Evolutionary conservation across 805 yeast genomes (phyloP), one percentile per base, ranked within the genome.

Genomic region (Candida nitratophila): DNA sequence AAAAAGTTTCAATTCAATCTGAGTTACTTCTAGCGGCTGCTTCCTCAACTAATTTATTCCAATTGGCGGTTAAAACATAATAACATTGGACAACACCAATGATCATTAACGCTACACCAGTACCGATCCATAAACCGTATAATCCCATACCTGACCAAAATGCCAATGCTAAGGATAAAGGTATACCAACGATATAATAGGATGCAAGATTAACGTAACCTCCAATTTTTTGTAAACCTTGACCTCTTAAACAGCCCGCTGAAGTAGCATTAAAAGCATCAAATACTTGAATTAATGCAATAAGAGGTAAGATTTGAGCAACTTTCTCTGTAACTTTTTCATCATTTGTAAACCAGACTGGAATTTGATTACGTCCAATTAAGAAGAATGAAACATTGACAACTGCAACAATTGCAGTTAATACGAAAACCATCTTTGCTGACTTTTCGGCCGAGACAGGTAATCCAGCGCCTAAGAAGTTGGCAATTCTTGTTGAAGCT

Each of bases 171-270:
- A 77, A 66, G 7, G 85, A 72, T 54, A 79, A 60, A 4, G 89
- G 89, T 16, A 82, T 63, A 12, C 86, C 87, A 29, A 82, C 59
- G 37, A 76, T 64, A 51, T 82, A 81, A 58, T 81, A 81, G 6
- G 82, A 67, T 30, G 77, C 46, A 49, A 81, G 59, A 47, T 78
- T 79, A 30, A 79, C 71, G 42, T 71, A 70, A 2, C 84, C 83
- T 0, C 84, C 83, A 32, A 81, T 72, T 52, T 71, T 74, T 37
- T 82, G 83, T 60, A 77, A 77, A 15, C 91, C 91, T 64, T 83
- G 90, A 6, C 91, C 91, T 57, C 93, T 72, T 43, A 85, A 66
- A 47, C 86, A 73, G 15, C 91, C 91, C 15, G 87, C 89, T 1
- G 85, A 76, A 40, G 82, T 79, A 15, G 87, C 85, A 49, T 82